Base-by-base conservation (phyloP, 371 early-diverging fungal genomes). In the Nematocida parisii region DNA sequence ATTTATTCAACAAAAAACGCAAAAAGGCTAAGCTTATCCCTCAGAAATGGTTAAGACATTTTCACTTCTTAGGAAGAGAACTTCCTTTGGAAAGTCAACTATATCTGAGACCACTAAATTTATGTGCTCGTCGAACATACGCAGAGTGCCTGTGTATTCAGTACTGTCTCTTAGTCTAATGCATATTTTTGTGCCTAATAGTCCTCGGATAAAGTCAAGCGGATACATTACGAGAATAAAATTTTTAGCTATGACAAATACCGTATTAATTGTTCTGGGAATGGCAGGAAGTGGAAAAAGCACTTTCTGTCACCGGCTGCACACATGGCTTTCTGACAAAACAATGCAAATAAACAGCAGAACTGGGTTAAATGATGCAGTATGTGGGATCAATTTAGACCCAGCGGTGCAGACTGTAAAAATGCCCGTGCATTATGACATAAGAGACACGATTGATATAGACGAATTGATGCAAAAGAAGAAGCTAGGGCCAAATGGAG, bases 231-330 rank as follows among this genome's bases (percentile, higher is more conserved):
- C 24, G 20, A 71, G 22, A 46, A 33, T 27, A 58, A 77, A 67
- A 67, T 45, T 68, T 77, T 77, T 67, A 67, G 50, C 15, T 50
- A 67, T 46, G 54, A 50, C 77, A 22, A 70, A 62, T 54, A 81
- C 55, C 22, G 84, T 89, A 72, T 47, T 89, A 20, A 82, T 87
- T 55, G 87, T 88, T 44, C 71, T 77, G 13, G 89, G 98, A 56
- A 96, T 98, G 96, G 98, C 98, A 18, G 98, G 98, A 33, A 92
- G 93, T 20, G 98, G 98, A 66, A 98, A 98, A 85, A 95, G 95
- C 5, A 94, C 96, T 5, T 93, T 96, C 88, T 92, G 95, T 91
- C 95, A 96, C 90, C 45, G 83, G 42, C 58, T 87, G 47, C 84
- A 85, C 54, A 74, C 82, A 15, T 87, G 90, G 82, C 75, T 86